Base-by-base conservation (phyloP, 73 alveolate genomes). In the Paramecium pentaurelia region DNA sequence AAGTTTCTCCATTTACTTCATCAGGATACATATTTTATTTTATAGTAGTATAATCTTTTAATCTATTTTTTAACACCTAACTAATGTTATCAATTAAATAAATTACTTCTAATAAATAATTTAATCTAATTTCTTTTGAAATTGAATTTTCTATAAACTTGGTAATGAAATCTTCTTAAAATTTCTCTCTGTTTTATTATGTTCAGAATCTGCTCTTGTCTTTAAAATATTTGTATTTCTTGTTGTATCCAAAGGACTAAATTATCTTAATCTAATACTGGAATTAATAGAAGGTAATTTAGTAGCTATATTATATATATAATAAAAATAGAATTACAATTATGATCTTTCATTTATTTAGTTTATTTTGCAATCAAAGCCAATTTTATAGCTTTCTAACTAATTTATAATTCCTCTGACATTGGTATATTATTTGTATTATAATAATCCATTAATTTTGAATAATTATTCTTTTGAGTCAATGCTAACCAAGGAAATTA, bases 401-500 rank as follows among this genome's bases (percentile, higher is more conserved):
- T 47, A 3, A 80, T 32, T 80, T 80, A 10, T 10, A 28, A 22
- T 45, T 80, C 73, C 3, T 47, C 73, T n/a, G 27, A 11, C 71
- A 80, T 44, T 0, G 91, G 47, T 2, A 47, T 47, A 42, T 47
- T 25, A 45, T 80, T 36, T 6, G 49, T 80, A 28, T 36, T 40
- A 44, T 80, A 80, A 49, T 44, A 47, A 14, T 80, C 47, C 73
- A 80, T 80, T 36, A 80, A 45, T 44, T 80, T 49, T 9, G 91
- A 80, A 47, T 32, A 80, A 28, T 80, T 47, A 49, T 27, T 44
- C 27, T 80, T 80, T 25, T 25, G 8, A 49, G 91, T 47, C 18
- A 80, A 64, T 14, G 77, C 71, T 8, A 80, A 42, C 91, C 91
- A 80, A 45, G 91, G 91, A 80, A 45, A 80, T 80, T 80, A 14